Evolutionary conservation across 2,329 filamentous ascomycete species (phyloP).

Genomic region (Fusarium sp.): DNA sequence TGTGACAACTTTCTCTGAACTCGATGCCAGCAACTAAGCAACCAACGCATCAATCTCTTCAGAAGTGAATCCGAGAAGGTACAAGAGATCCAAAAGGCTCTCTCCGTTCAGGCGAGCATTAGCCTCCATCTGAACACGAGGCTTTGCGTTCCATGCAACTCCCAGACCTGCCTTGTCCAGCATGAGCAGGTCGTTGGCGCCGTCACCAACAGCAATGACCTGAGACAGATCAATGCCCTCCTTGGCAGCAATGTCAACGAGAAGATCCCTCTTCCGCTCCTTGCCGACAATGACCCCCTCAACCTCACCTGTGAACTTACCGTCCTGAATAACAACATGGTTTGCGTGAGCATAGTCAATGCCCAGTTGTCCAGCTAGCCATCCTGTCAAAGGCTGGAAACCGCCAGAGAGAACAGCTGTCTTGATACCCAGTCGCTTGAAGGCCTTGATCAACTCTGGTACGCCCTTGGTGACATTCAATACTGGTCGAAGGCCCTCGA

Average conservation of each 20-base stretch:
- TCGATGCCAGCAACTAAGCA: slow-evolving; percentile 26
- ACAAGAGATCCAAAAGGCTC: slow-evolving; percentile 77
- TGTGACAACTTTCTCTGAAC: slow-evolving; percentile 22
- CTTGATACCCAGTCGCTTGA: slow-evolving; percentile 84
- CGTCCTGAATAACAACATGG: slow-evolving; percentile 75
- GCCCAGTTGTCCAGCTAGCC: slow-evolving; percentile 83
- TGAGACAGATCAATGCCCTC: slow-evolving; percentile 75
- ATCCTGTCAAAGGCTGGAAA: slow-evolving; percentile 88
- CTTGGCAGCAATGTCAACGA: slow-evolving; percentile 76
- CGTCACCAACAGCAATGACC: slow-evolving; percentile 81
- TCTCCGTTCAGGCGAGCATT: slow-evolving; percentile 77
- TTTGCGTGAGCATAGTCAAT: slow-evolving; percentile 93
- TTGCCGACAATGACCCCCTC: slow-evolving; percentile 79
- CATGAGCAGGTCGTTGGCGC: slow-evolving; percentile 86
- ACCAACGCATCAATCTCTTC: slow-evolving; percentile 62
- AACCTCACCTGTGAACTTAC: slow-evolving; percentile 77
- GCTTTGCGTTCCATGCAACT: slow-evolving; percentile 87
- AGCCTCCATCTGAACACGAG: slow-evolving; percentile 82
- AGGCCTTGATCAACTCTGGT: slow-evolving; percentile 75
- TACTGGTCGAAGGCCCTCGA: slow-evolving; percentile 78
- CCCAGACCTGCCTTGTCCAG: slow-evolving; percentile 79
- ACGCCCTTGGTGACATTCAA: slow-evolving; percentile 88
- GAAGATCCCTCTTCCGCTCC: slow-evolving; percentile 77
- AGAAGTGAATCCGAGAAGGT: slow-evolving; percentile 77
- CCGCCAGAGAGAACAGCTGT: slow-evolving; percentile 93